Evolutionary conservation across 2,329 filamentous ascomycete species (phyloP).

Genomic region (Pseudocercospora pini-densiflorae): DNA sequence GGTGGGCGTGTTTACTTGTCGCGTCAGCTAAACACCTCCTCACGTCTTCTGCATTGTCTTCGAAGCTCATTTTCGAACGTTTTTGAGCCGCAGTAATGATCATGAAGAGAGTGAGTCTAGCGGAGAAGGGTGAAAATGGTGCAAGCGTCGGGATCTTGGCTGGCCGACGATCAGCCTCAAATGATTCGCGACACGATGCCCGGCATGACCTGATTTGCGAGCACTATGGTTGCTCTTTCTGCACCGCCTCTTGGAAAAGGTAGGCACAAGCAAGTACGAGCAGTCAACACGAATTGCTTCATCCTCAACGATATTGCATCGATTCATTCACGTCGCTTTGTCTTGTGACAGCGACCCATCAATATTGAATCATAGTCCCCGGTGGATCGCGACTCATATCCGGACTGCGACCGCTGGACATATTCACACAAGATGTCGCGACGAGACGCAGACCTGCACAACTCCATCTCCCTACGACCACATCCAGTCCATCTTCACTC

Average conservation of each 20-base stretch:
- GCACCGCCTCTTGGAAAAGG: not conserved
- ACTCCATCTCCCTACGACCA: conserved; percentile 54
- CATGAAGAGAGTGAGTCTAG: not conserved
- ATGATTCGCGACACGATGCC: not conserved
- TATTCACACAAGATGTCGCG: conserved; percentile 25
- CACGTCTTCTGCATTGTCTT: not conserved
- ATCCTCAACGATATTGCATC: not conserved
- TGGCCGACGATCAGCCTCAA: conserved; percentile 1
- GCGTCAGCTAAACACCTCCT: conserved; percentile 14
- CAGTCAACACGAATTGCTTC: not conserved
- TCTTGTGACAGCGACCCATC: not conserved
- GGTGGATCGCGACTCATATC: not conserved
- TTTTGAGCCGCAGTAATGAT: not conserved
- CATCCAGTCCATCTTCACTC: conserved; percentile 47
- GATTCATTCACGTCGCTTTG: not conserved
- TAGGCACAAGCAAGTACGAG: not conserved
- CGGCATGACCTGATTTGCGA: not conserved
- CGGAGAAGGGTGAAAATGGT: not conserved
- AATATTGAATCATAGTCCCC: not conserved
- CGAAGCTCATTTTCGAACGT: no score
- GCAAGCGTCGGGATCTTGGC: conserved; percentile 1
- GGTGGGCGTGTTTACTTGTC: conserved; percentile 9
- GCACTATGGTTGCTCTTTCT: not conserved
- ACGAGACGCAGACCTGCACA: conserved; percentile 52
- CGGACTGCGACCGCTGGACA: not conserved